Percentiles rank a stretch among this genome's conserved stretches.
phyloP scores from a whole-genome alignment of 805 yeast species.

The Cyberlindnera euphorbiae region DNA sequence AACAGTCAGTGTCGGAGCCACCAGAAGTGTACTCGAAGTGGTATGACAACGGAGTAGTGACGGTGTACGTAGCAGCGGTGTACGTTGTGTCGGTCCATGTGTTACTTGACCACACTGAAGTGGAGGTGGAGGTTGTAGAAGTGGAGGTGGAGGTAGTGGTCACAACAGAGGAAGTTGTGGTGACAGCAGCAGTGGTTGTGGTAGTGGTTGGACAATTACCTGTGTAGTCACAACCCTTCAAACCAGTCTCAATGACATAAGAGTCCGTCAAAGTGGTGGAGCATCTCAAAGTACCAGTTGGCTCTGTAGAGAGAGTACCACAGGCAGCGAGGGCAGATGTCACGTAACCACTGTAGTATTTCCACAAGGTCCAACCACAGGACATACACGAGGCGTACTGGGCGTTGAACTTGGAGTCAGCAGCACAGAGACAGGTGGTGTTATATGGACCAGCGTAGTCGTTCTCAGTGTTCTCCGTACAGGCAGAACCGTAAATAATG shows the following conservation, averaged over 20 bases:
- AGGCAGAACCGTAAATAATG: conserved; percentile 27
- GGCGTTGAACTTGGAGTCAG: conserved; percentile 19
- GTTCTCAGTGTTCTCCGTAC: conserved; percentile 16
- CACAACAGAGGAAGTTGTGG: conserved; percentile 4
- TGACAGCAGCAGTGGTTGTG: conserved; percentile 4
- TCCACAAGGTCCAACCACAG: conserved; percentile 35
- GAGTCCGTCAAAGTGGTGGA: conserved; percentile 18
- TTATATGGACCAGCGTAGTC: conserved; percentile 15
- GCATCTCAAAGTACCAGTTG: conserved; percentile 28
- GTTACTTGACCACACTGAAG: background rate
- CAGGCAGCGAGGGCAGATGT: conserved; percentile 25
- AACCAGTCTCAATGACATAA: conserved; percentile 6
- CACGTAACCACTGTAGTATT: conserved; percentile 26
- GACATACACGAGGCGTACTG: conserved; percentile 26
- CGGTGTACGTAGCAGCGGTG: conserved; percentile 9
- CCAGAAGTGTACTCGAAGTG: conserved; percentile 6
- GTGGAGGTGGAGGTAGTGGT: conserved; percentile 6
- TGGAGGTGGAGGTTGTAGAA: conserved; percentile 10
- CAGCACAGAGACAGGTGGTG: conserved; percentile 19
- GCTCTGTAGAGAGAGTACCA: conserved; percentile 23
- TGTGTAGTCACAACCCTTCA: conserved; percentile 8
- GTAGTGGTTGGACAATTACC: conserved; percentile 5
- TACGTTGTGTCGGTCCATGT: conserved; percentile 5
- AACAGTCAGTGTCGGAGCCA: conserved; percentile 10
- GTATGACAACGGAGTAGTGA: conserved; percentile 13